Evolutionary conservation across 345 rosid species (phyloP), one percentile per base, ranked within the genome.

Genomic region (Gossypium australe): DNA sequence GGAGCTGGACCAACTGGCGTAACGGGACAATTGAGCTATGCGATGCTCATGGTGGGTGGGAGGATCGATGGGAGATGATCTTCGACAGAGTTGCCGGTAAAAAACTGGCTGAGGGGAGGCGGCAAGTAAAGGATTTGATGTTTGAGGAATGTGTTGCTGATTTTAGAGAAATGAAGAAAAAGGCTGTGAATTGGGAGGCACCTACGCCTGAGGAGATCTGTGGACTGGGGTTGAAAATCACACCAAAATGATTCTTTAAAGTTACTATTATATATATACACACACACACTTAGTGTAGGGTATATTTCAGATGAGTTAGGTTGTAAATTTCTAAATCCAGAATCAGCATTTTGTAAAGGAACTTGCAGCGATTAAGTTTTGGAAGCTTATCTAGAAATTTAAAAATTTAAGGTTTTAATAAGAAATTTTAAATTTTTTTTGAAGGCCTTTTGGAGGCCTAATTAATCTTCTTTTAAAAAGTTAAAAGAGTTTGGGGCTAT

Each of bases 1-100:
- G 98, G 99, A 93, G 98, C 76, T 95, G 99, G 99, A 93, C 97
- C 11, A 70, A 90, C 34, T 95, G 97, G 97, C 79, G 69, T 22
- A 87, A 85, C n/a, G 90, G 86, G 48, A 74, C 86, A 11, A 55
- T 95, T 27, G 80, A 84, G 71, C 77, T 95, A 10, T 95, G 99
- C 38, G 86, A 95, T 73, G 97, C 96, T 24, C 90, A 60, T 1
- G 87, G 85, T 0, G 82, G 81, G 0, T 93, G 97, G 98, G 93
- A 86, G 61, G 24, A 71, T 11, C 91, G 83, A 14, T 95, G 98
- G 98, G 94, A 89, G 86, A 78, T 71, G 63, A 74, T 85, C 18
- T 95, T 91, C 13, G 97, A 95, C 22, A 38, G 24, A 0, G 71
- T 62, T 0, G 91, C 85, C 0, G 97, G 98, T 3, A 73, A 78